Conservation (phyloP, 1,284 basidiomycete genomes). For the Fomitopsis schrenkii region DNA sequence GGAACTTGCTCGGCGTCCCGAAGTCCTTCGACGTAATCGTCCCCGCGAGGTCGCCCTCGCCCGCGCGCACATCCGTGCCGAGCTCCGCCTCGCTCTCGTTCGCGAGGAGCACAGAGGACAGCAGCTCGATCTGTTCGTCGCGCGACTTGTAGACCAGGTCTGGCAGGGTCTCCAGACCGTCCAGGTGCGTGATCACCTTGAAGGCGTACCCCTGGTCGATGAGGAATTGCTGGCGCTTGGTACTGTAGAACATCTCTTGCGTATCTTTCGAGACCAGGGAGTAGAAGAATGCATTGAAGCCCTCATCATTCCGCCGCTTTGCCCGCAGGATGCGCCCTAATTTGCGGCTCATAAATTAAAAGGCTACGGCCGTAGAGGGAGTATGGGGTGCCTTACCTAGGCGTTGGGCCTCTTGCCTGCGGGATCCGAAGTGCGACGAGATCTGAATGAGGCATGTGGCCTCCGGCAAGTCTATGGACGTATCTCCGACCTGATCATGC, state of each 20-base stretch:
- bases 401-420: slow-evolving; percentile 96
- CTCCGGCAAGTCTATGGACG: slow-evolving; percentile 98
- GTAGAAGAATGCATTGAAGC: slow-evolving; percentile 99
- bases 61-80: slow-evolving; percentile 76
- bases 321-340: slow-evolving; percentile 92
- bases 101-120: slow-evolving; percentile 88
- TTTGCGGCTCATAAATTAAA: slow-evolving; percentile 3
- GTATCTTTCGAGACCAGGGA: slow-evolving; percentile 98
- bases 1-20: slow-evolving; percentile 53
- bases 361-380: background rate
- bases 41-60: slow-evolving; percentile 75
- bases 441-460: slow-evolving; percentile 99
- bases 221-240: slow-evolving; percentile 97
- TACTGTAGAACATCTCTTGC: slow-evolving; percentile 99
- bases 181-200: slow-evolving; percentile 98
- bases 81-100: slow-evolving; percentile 91
- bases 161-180: slow-evolving; percentile 84
- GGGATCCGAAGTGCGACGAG: slow-evolving; percentile 98
- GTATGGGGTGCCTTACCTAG: slow-evolving; percentile 53
- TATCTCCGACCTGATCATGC: slow-evolving; percentile 84
- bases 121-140: slow-evolving; percentile 92
- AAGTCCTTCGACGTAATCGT: slow-evolving; percentile 78
- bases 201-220: slow-evolving; percentile 99
- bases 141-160: slow-evolving; percentile 90
- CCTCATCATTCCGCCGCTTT: slow-evolving; percentile 97